Evolutionary conservation across 495 filamentous ascomycete species (phyloP).

Genomic region (Chlorociboria aeruginascens): DNA sequence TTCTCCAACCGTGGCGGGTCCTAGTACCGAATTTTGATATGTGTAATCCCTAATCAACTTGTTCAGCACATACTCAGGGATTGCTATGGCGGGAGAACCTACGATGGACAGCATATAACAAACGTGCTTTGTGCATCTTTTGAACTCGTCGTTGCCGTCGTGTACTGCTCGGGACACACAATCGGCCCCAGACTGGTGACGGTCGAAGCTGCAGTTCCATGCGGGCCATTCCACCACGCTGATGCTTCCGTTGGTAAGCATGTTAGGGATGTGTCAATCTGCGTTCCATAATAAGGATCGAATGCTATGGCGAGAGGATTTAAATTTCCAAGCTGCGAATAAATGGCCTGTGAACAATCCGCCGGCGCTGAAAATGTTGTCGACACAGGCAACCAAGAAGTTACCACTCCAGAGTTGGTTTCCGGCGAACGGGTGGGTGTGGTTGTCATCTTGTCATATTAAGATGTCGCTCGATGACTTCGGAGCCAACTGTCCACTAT

Average conservation of each 20-base stretch:
- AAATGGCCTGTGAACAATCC: conserved; percentile 13
- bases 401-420: conserved; percentile 16
- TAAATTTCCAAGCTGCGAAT: conserved; percentile 1
- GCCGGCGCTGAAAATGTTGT: conserved; percentile 15
- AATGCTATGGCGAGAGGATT: conserved; percentile 12
- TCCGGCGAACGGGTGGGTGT: conserved; percentile 18
- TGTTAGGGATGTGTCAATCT: conserved; percentile 4
- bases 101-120: conserved; percentile 21
- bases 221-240: conserved; percentile 19
- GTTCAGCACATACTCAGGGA: conserved; percentile 4
- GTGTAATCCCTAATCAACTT: conserved; percentile 11
- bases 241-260: conserved; percentile 20
- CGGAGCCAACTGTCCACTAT: too few relatives aligned
- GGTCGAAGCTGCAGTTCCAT: conserved; percentile 9
- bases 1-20: conserved; percentile 11
- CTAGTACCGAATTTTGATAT: conserved; percentile 3
- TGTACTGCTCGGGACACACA: conserved; percentile 20
- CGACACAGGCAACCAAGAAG: conserved; percentile 20
- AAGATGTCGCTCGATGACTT: too few relatives aligned
- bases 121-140: conserved; percentile 16
- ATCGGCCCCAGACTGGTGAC: conserved; percentile 19
- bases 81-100: conserved; percentile 2
- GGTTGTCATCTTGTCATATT: conserved; percentile 3
- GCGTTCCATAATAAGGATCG: conserved; percentile 20
- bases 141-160: conserved; percentile 16